Base-by-base conservation (phyloP, 2,329 filamentous ascomycete species). In the Penicillium brasilianum region DNA sequence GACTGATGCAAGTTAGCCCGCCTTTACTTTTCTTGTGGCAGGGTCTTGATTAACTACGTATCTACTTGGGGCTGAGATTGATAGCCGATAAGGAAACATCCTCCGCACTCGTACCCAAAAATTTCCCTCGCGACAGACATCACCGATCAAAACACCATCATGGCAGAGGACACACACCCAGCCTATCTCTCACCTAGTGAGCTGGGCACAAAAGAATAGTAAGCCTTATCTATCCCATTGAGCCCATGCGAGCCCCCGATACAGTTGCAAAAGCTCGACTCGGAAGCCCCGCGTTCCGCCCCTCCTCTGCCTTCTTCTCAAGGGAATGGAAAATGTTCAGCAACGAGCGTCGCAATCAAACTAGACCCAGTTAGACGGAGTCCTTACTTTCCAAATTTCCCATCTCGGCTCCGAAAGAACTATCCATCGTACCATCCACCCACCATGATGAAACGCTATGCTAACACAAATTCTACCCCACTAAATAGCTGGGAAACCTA, bases 171-270 rank as follows among this genome's bases (percentile, higher is more conserved):
- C 4, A 66, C 52, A 18, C 83, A 81, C 61, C 89, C 88, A n/a
- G 78, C 78, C 1, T 86, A 90, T 69, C 88, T 97, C 28, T 85
- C 90, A 66, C 91, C 93, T 18, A 96, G 85, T 83, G 74, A 86
- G 75, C 86, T 98, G 32, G 94, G 94, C 54, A 97, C 92, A 32
- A 96, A 92, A 78, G 89, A 94, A 83, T 96, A 96, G 92, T 96
- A 81, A 70, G 87, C 83, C 2, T 22, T 28, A 48, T 37, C 16
- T 28, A 20, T n/a, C 50, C 30, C n/a, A 49, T 30, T 16, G 32
- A 25, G 39, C 46, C 30, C 13, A 28, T 9, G 18, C 36, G 3
- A 16, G 13, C 50, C 20, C 14, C 18, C 13, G 50, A 28, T 20
- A 20, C 4, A 25, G 32, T 20, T 2, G 13, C 20, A 41, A 18